phyloP scores from a whole-genome alignment of 441 rosid species.

The Theobroma grandiflorum region DNA sequence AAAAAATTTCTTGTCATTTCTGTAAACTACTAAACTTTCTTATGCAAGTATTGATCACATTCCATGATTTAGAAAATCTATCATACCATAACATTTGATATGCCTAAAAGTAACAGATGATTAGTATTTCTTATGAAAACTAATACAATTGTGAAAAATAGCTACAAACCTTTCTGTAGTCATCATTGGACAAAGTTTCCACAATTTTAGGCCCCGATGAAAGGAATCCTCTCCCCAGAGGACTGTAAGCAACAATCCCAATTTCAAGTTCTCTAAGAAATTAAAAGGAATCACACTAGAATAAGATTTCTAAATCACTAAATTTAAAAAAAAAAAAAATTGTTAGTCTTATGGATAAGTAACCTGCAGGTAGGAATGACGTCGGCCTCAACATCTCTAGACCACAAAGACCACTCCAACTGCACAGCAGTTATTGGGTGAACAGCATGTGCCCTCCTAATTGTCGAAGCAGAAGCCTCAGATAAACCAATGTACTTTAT shows the following conservation, averaged over 20 bases:
- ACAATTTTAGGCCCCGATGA: conserved; percentile 39
- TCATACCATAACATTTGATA: not conserved
- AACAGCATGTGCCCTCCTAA: conserved; percentile 28
- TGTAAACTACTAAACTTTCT: not conserved
- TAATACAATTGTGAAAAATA: not conserved
- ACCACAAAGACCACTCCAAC: conserved; percentile 45
- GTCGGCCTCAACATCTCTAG: conserved; percentile 39
- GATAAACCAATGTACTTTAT: conserved; percentile 30
- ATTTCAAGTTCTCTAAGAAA: conserved; percentile 45
- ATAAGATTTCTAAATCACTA: not conserved
- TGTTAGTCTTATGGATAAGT: not conserved
- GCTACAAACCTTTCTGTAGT: conserved; percentile 22
- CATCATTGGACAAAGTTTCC: conserved; percentile 33
- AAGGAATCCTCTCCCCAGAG: conserved; percentile 44
- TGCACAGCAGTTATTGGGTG: conserved; percentile 31
- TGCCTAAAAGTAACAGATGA: not conserved
- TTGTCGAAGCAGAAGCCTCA: conserved; percentile 27
- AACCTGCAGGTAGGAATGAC: conserved; percentile 47
- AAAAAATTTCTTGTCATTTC: not conserved
- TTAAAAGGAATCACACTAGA: not conserved
- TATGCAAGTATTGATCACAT: not conserved
- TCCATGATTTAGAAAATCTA: not conserved
- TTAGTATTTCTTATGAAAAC: not conserved
- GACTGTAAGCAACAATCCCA: conserved; percentile 30
- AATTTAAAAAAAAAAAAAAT: not conserved